Conservation (phyloP, 176 grass and related monocot species). For the Carex littledalei region DNA sequence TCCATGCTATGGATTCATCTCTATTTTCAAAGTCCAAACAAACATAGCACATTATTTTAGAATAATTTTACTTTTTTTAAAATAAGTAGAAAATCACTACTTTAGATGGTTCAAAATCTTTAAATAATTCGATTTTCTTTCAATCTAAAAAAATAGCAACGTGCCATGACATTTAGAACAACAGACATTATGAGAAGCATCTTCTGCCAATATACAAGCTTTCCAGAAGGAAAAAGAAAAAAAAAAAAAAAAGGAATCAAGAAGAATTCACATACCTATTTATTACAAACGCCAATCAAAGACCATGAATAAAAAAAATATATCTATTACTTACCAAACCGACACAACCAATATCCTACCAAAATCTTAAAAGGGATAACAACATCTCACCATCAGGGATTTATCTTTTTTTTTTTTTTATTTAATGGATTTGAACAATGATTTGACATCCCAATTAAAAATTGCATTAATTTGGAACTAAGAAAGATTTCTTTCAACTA, state of each 20-base stretch:
- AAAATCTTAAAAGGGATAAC: conserved; percentile 8
- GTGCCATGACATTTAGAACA: neutral
- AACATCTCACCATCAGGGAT: neutral
- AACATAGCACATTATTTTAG: too few relatives aligned
- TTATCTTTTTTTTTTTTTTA: neutral
- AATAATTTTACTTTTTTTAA: too few relatives aligned
- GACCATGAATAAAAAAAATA: conserved; percentile 14
- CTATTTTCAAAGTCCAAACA: too few relatives aligned
- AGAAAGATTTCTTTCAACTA: neutral
- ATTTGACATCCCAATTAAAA: conserved; percentile 8
- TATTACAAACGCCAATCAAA: conserved; percentile 16
- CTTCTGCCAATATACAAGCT: conserved; percentile 16
- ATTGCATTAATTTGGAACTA: neutral
- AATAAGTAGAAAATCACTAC: too few relatives aligned
- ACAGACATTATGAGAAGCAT: neutral
- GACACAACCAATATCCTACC: neutral
- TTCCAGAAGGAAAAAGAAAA: neutral
- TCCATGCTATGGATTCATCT: too few relatives aligned
- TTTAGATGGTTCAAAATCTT: too few relatives aligned
- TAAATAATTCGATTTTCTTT: too few relatives aligned
- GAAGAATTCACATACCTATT: conserved; percentile 7
- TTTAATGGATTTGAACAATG: neutral
- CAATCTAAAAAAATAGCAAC: neutral
- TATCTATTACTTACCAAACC: conserved; percentile 18
- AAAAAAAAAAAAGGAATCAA: neutral